Evolutionary conservation across 768 basidiomycete species (phyloP).

Genomic region (Trametes meyenii): DNA sequence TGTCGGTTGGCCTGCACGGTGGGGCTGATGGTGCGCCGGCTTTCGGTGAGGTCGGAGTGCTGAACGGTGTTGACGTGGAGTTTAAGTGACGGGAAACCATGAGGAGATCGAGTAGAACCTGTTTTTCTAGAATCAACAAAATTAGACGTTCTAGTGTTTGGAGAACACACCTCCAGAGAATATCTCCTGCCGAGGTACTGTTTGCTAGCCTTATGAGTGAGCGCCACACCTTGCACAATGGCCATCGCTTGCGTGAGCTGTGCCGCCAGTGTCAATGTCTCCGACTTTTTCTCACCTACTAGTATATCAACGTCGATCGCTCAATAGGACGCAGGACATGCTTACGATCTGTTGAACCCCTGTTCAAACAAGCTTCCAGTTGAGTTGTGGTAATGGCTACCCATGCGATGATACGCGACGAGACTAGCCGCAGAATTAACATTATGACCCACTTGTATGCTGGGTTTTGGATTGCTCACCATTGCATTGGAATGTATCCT

Average conservation of each 20-base stretch:
- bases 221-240: slow-evolving; percentile 74
- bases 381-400: slow-evolving; percentile 51
- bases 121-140: not conserved
- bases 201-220: slow-evolving; percentile 73
- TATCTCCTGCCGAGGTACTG: slow-evolving; percentile 66
- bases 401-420: slow-evolving; percentile 67
- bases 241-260: slow-evolving; percentile 64
- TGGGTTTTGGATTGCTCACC: slow-evolving; percentile 46
- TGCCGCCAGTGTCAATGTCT: slow-evolving; percentile 49
- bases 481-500: slow-evolving; percentile 84
- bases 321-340: slow-evolving; percentile 9
- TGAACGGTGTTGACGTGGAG: slow-evolving; percentile 31
- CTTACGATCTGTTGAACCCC: slow-evolving; percentile 48
- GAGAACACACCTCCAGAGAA: slow-evolving; percentile 61
- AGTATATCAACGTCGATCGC: not conserved
- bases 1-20: not conserved
- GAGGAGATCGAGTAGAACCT: slow-evolving; percentile 77
- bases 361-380: slow-evolving; percentile 51
- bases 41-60: slow-evolving; percentile 20
- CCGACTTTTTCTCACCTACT: slow-evolving; percentile 48
- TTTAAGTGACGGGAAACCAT: slow-evolving; percentile 66
- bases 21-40: slow-evolving; percentile 9
- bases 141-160: not conserved
- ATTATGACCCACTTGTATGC: not conserved
- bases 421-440: slow-evolving; percentile 48